Evolutionary conservation across 768 basidiomycete genomes (phyloP), one percentile per base, ranked within the genome.

Genomic region (Piloderma croceum): DNA sequence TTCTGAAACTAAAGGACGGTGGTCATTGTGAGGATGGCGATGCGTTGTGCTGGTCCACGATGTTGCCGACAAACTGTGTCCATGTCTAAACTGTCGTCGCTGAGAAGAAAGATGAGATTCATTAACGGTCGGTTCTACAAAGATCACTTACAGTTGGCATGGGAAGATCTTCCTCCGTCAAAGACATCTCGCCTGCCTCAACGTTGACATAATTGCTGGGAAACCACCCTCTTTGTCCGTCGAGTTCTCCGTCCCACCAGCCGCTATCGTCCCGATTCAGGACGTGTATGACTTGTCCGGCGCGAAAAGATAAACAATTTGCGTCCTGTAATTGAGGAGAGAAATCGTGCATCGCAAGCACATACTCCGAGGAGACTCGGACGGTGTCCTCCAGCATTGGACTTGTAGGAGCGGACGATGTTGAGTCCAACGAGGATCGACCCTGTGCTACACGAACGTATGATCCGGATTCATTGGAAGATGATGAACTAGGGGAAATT

Each of bases 181-280:
- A 54, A 27, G 77, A 69, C 38, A 70, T 71, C 37, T 74, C 67
- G 48, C 83, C 81, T 12, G 74, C n/a, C n/a, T n/a, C n/a, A n/a
- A n/a, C 65, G 49, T 80, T 83, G 48, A 90, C 87, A 64, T 96
- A 98, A 63, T 98, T 99, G 54, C 90, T 92, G 15, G 96, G 96
- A 63, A 98, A 98, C 96, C 96, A 99, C 10, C 96, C 96, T 52
- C 93, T 69, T 45, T 81, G 67, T 3, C 81, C 86, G 24, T 90
- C 86, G 13, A 94, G 60, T 62, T 98, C 91, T 7, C 96, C 96
- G 56, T 99, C 93, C 94, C 94, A 98, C 96, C 96, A 98, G 0
- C 96, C 96, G 51, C 83, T 88, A 3, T 71, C 45, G 64, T 97
- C 90, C 48, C 81, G 75, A 53, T 90, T 90, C 35, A 86, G 68